Evolutionary conservation across 352 stramenopile genomes (phyloP), one percentile per base, ranked within the genome.

Genomic region (Phytophthora hybrid): DNA sequence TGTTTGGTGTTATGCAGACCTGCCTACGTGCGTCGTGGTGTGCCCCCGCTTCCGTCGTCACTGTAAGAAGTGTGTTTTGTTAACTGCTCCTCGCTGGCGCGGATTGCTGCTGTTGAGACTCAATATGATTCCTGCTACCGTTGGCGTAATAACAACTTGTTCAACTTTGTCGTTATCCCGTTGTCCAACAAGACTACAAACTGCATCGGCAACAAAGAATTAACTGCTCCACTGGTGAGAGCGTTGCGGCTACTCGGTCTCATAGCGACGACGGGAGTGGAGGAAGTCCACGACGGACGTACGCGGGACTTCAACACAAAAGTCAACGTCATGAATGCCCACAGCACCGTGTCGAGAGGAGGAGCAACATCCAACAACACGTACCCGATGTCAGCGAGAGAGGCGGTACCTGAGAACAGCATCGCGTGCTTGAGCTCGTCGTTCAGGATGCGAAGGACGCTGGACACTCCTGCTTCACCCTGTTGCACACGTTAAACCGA

Each of bases 341-440:
- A 23, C 44, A 52, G 16, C 16, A 11, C 16, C 44, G 18, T 26
- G n/a, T 54, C 19, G 5, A 16, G 18, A 37, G 11, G 10, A 62
- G 16, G n/a, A n/a, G n/a, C 5, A 44, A 46, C n/a, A 19, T 34
- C 4, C 26, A 51, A 26, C 23, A 31, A 3, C 4, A 74, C 76
- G 60, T 65, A 93, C 88, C 66, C 74, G 54, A 95, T 94, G 59
- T 92, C 83, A 32, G 71, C 60, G 19, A 95, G 73, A 4, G 69
- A 69, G n/a, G 73, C 73, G 13, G 87, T 93, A 19, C 86, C 88
- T 0, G 85, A 74, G 67, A 95, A 93, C 8, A 93, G 79, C 96
- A 99, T 99, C 5, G 90, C 88, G 53, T 97, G 93, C 74, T 97
- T 94, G 32, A 98, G 80, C 73, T 99, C 96, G 21, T 88, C 86